Conservation (phyloP, 2,329 filamentous ascomycete genomes). For the Trichoderma lentiforme region DNA sequence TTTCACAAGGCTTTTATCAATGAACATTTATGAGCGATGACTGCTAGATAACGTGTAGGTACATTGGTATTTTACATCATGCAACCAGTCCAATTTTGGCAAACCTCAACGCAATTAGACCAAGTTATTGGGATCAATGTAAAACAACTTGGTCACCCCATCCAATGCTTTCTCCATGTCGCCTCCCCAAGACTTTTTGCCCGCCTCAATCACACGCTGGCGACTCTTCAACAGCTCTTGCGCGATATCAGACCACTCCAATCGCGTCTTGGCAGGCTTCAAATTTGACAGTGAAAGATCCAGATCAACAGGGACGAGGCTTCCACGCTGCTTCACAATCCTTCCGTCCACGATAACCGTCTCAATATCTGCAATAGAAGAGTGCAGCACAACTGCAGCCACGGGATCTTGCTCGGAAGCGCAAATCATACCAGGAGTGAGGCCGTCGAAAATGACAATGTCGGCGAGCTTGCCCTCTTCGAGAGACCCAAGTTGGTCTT, state of each 20-base stretch:
- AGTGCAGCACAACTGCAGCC: slow-evolving; percentile 51
- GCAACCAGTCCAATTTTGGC: neutral
- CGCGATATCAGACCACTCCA: slow-evolving; percentile 8
- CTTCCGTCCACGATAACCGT: slow-evolving; percentile 48
- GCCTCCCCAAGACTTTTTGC: slow-evolving; percentile 1
- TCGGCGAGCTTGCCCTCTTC: slow-evolving; percentile 46
- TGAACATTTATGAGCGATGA: neutral
- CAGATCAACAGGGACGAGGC: slow-evolving; percentile 24
- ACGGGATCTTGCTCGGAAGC: slow-evolving; percentile 41
- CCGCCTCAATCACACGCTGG: neutral
- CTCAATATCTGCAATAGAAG: slow-evolving; percentile 47
- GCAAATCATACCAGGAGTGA: slow-evolving; percentile 20
- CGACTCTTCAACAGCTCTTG: slow-evolving; percentile 6
- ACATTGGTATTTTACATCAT: neutral
- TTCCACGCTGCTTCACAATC: slow-evolving; percentile 44
- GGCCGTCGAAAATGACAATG: slow-evolving; percentile 45
- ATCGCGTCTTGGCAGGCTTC: neutral
- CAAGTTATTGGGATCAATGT: neutral
- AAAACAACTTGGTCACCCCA: neutral
- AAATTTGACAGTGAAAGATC: neutral
- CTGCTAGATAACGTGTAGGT: neutral
- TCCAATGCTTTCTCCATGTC: neutral
- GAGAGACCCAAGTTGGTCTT: slow-evolving; percentile 42
- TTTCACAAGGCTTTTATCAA: neutral
- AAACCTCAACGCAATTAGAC: neutral